These are phyloP conservation scores for Aspergillus pseudonomiae DNA, from an alignment of 2,329 filamentous ascomycete species.

Conservation along the genomic window DNA sequence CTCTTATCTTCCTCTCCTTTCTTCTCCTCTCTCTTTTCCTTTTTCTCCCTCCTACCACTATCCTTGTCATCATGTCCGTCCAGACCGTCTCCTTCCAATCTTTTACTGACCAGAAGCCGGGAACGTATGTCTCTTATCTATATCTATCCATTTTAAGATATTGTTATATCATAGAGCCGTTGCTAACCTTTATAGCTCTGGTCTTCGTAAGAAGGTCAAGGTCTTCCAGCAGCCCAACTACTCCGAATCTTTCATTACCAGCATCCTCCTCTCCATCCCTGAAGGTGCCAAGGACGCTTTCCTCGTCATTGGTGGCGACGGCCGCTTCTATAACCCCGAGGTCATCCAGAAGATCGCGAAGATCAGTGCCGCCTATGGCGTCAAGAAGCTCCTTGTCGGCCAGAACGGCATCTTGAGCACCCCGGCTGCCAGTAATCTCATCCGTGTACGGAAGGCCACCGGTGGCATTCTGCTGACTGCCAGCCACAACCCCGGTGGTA, in stretches of 20 bases:
- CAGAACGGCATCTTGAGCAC: slow-evolving; percentile 97
- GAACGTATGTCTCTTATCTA: slow-evolving; percentile 71
- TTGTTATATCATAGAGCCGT: neutral
- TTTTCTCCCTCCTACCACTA: slow-evolving; percentile 11
- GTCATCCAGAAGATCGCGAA: slow-evolving; percentile 96
- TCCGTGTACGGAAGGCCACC: slow-evolving; percentile 90
- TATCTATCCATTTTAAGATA: slow-evolving; percentile 19
- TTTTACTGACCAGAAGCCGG: slow-evolving; percentile 96
- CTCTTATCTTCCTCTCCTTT: slow-evolving; percentile 13
- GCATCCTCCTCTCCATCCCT: slow-evolving; percentile 93
- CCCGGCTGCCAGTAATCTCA: slow-evolving; percentile 92
- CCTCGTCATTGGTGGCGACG: slow-evolving; percentile 96
- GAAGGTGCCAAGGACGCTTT: slow-evolving; percentile 86
- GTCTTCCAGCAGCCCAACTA: slow-evolving; percentile 96
- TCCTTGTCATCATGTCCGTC: slow-evolving; percentile 62
- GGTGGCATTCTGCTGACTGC: slow-evolving; percentile 96
- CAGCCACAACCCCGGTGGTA: slow-evolving; percentile 97
- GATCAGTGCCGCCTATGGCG: slow-evolving; percentile 94
- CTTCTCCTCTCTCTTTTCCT: slow-evolving; percentile 6
- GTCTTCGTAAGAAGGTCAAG: slow-evolving; percentile 97
- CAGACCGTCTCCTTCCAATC: slow-evolving; percentile 81
- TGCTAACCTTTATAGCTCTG: slow-evolving; percentile 66
- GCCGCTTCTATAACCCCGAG: slow-evolving; percentile 95
- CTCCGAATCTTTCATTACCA: slow-evolving; percentile 92
- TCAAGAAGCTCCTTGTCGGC: slow-evolving; percentile 97